Base-by-base conservation (phyloP, 1,284 basidiomycete species). In the Rhizoctonia solani region DNA sequence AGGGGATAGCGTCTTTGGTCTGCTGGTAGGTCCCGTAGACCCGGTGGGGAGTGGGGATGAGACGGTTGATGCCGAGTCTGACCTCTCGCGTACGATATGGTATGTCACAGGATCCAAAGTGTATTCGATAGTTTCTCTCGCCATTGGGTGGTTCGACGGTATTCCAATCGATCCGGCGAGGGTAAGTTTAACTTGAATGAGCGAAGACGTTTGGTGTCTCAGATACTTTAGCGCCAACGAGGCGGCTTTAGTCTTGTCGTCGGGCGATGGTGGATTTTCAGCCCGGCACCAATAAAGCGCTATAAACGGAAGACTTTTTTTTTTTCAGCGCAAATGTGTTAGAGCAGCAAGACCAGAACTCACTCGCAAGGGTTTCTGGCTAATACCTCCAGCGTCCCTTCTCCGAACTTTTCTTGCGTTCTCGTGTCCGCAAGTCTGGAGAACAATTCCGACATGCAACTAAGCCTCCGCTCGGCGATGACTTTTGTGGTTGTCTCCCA, bases 401-500 rank as follows among this genome's bases (percentile, higher is more conserved):
- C 59, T 8, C 21, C 49, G 42, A 52, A 63, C 21, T 52, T 30
- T 19, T 39, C 34, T 19, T 23, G 27, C 25, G 19, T 63, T 14
- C 59, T 32, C 23, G 37, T 39, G 8, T 65, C 50, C 1, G 61
- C 32, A 8, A 65, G 29, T 4, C 14, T 53, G 3, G 61, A 4
- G 19, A 46, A 44, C 1, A 65, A 16, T 2, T 65, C 61, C 2
- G 50, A 44, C 39, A 65, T 65, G 11, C 34, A 34, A 14, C 34
- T 37, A 29, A 69, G 37, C 21, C 70, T 52, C 2, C 70, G 68
- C 16, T 67, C 70, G 11, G 68, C 69, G 14, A 71, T 69, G 11
- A 69, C 67, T 25, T 69, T 69, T 19, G 50, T 44, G 1, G 68
- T 71, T 19, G 63, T 69, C 9, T 71, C 70, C 27, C 39, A 63